These are phyloP conservation scores for Phytophthora ohioensis DNA, from an alignment of 352 stramenopile species.

Conservation along the genomic window DNA sequence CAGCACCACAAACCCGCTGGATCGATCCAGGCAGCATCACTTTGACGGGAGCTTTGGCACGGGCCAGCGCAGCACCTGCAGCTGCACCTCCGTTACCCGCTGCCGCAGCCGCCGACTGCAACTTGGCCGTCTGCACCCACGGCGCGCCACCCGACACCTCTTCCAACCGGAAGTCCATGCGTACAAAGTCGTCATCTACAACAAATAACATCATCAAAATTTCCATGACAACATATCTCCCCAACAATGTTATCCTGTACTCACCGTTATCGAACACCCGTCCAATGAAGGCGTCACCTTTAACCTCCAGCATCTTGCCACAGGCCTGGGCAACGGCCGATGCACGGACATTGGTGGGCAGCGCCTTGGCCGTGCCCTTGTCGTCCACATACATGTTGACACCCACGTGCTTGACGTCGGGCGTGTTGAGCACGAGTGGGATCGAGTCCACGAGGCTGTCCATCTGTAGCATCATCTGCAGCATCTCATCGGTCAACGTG, in stretches of 20 bases:
- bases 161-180: conserved; percentile 80
- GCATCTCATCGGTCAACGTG: conserved; percentile 74
- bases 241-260: conserved; percentile 10
- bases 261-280: conserved; percentile 89
- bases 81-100: conserved; percentile 39
- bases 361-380: conserved; percentile 87
- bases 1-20: conserved; percentile 70
- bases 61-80: conserved; percentile 27
- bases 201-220: conserved; percentile 19
- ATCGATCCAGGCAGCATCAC: conserved; percentile 43
- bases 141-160: conserved; percentile 72
- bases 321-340: conserved; percentile 85
- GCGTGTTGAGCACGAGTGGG: conserved; percentile 86
- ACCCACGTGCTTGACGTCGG: conserved; percentile 71
- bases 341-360: conserved; percentile 80
- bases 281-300: conserved; percentile 89
- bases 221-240: neutral
- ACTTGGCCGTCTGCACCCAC: conserved; percentile 76
- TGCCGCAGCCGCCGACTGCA: conserved; percentile 45
- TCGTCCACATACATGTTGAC: conserved; percentile 93
- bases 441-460: conserved; percentile 90
- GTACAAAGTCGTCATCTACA: conserved; percentile 83
- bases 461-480: conserved; percentile 91
- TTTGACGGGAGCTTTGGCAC: conserved; percentile 42
- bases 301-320: conserved; percentile 85